phyloP scores from a whole-genome alignment of 345 rosid species.

The Microcos paniculata region DNA sequence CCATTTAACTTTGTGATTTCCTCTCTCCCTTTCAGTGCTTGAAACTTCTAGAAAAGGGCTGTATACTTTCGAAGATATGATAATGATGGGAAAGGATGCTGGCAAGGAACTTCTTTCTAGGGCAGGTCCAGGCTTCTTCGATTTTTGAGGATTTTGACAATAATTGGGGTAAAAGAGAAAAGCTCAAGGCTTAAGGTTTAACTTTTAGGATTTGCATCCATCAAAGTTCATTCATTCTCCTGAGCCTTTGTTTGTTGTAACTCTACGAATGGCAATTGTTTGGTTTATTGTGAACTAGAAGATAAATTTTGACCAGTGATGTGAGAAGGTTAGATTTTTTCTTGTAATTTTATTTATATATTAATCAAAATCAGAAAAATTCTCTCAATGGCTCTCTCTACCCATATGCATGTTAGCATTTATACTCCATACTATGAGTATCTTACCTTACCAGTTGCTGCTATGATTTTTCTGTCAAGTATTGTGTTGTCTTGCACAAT shows the following conservation, averaged over 20 bases:
- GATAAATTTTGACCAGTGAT: background rate
- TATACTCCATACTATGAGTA: too few relatives aligned
- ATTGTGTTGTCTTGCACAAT: too few relatives aligned
- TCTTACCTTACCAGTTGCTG: too few relatives aligned
- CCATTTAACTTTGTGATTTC: slow-evolving; percentile 1
- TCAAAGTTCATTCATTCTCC: slow-evolving; percentile 10
- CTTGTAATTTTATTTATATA: background rate
- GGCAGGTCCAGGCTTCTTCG: slow-evolving; percentile 88
- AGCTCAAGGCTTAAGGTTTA: slow-evolving; percentile 6
- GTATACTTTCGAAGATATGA: slow-evolving; percentile 70
- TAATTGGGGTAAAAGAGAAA: slow-evolving; percentile 1
- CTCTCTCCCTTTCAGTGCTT: slow-evolving; percentile 58
- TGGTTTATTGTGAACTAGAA: slow-evolving; percentile 23
- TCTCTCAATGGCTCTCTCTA: too few relatives aligned
- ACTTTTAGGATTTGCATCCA: slow-evolving; percentile 16
- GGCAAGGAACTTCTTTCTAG: slow-evolving; percentile 84
- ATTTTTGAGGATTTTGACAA: slow-evolving; percentile 34
- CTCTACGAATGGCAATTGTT: slow-evolving; percentile 11
- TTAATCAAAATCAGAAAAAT: background rate
- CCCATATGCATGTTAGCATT: too few relatives aligned
- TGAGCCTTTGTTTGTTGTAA: slow-evolving; percentile 15
- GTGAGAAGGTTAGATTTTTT: slow-evolving; percentile 16
- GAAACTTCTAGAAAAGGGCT: slow-evolving; percentile 87
- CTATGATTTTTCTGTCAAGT: too few relatives aligned
- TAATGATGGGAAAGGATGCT: slow-evolving; percentile 83